Conservation (phyloP, 1,139 yeast genomes). For the Diutina mesorugosa region DNA sequence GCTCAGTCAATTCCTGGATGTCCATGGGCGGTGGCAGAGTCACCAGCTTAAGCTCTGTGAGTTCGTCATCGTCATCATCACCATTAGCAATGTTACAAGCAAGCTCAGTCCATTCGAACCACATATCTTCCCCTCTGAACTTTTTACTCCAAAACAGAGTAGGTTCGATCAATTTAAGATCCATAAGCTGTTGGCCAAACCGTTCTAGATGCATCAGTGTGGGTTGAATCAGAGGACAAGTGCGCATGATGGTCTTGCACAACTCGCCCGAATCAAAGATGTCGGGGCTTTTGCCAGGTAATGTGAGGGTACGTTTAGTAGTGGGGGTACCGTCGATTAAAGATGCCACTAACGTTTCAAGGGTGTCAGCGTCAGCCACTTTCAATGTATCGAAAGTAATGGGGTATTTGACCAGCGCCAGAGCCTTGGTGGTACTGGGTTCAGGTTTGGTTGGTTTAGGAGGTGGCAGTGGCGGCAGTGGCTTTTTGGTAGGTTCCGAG, state of each 20-base stretch:
- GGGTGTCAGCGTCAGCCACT: constrained; percentile 8
- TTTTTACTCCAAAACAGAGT: constrained; percentile 22
- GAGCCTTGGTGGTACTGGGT: not conserved
- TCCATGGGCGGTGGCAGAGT: constrained; percentile 10
- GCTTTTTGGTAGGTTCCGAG: not conserved
- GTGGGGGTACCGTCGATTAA: constrained; percentile 17
- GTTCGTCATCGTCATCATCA: not conserved
- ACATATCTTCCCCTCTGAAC: constrained; percentile 31
- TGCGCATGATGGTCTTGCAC: constrained; percentile 18
- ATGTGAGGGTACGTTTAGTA: constrained; percentile 20
- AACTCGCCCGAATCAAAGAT: constrained; percentile 28
- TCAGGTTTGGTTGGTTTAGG: not conserved
- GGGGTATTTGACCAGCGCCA: not conserved
- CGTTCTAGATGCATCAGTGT: constrained; percentile 26
- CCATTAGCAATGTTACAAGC: constrained; percentile 11
- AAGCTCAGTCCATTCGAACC: constrained; percentile 36
- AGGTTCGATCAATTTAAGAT: constrained; percentile 20
- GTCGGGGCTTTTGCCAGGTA: constrained; percentile 30
- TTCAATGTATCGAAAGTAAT: constrained; percentile 7
- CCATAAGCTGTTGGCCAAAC: constrained; percentile 29
- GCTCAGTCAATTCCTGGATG: constrained; percentile 11
- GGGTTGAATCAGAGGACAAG: constrained; percentile 21
- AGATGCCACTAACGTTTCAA: constrained; percentile 13
- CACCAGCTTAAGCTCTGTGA: not conserved
- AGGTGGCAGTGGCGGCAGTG: not conserved